Percentiles rank a stretch among this genome's conserved stretches.
These are phyloP conservation scores for Sarocladiaceae sp. DNA, from an alignment of 2,329 filamentous ascomycete species.

Conservation along the genomic window DNA sequence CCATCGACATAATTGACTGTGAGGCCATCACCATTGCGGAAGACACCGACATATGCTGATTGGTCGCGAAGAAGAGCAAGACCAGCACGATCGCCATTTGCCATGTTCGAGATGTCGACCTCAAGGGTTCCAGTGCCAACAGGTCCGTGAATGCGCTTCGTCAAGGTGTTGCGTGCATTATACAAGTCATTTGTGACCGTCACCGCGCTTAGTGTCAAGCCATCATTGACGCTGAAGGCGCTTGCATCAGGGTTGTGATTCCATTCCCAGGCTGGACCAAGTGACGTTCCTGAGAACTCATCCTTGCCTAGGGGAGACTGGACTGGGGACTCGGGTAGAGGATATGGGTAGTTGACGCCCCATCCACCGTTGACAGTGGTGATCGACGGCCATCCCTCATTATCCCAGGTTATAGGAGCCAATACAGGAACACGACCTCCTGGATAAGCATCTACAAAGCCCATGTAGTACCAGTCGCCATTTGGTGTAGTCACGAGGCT, in stretches of 20 bases:
- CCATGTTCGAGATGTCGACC: slow-evolving; percentile 43
- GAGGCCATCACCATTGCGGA: slow-evolving; percentile 23
- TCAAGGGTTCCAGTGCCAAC: slow-evolving; percentile 42
- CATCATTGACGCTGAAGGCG: slow-evolving; percentile 34
- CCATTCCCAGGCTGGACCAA: slow-evolving; percentile 52
- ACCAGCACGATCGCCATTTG: slow-evolving; percentile 45
- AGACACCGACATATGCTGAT: slow-evolving; percentile 48
- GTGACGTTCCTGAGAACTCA: slow-evolving; percentile 23
- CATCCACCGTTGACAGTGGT: slow-evolving; percentile 39
- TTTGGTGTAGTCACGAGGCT: slow-evolving; percentile 46
- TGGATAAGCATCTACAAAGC: slow-evolving; percentile 50
- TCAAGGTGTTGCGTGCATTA: slow-evolving; percentile 39
- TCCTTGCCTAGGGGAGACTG: background rate
- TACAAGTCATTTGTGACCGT: slow-evolving; percentile 47
- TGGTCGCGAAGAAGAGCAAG: slow-evolving; percentile 48
- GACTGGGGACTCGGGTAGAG: background rate
- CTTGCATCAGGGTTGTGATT: slow-evolving; percentile 54
- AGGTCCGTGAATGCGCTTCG: slow-evolving; percentile 41
- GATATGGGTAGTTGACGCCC: slow-evolving; percentile 24
- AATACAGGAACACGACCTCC: slow-evolving; percentile 44
- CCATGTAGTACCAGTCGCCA: slow-evolving; percentile 54
- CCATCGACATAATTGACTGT: slow-evolving; percentile 20
- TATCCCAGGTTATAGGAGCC: slow-evolving; percentile 43
- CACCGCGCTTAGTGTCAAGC: slow-evolving; percentile 39
- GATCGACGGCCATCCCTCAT: slow-evolving; percentile 40